Conservation (phyloP, 768 basidiomycete species). For the Lactifluus piperatus region DNA sequence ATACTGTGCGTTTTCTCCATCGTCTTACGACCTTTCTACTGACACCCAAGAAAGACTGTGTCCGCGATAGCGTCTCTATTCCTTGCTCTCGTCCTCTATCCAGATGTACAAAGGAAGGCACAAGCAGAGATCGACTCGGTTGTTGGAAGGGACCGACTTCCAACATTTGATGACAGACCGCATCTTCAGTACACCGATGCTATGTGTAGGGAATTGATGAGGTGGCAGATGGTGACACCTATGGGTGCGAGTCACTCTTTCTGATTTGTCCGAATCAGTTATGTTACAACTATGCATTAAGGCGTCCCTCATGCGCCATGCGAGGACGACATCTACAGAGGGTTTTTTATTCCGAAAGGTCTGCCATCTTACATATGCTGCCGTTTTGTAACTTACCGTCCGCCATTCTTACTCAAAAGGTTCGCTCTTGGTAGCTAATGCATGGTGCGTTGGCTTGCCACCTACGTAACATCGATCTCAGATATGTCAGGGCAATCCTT, state of each 20-base stretch:
- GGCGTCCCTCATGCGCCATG: slow-evolving; percentile 33
- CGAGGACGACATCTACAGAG: slow-evolving; percentile 6
- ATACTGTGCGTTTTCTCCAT: slow-evolving; percentile 19
- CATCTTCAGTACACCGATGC: slow-evolving; percentile 47
- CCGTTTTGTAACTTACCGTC: not conserved
- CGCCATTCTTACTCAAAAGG: not conserved
- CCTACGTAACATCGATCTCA: not conserved
- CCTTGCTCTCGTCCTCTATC: slow-evolving; percentile 20
- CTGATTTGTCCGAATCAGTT: too few relatives aligned
- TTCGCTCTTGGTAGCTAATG: not conserved
- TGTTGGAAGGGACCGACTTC: slow-evolving; percentile 45
- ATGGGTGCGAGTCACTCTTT: slow-evolving; percentile 29
- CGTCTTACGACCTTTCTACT: not conserved
- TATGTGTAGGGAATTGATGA: slow-evolving; percentile 38
- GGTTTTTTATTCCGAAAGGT: slow-evolving; percentile 13
- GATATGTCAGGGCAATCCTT: slow-evolving; percentile 6
- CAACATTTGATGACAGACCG: slow-evolving; percentile 33
- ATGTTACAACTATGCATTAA: slow-evolving; percentile 19
- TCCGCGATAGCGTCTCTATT: slow-evolving; percentile 21
- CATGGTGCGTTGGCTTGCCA: not conserved
- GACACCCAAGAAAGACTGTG: slow-evolving; percentile 12
- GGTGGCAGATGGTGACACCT: slow-evolving; percentile 48
- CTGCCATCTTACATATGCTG: not conserved
- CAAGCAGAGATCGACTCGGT: slow-evolving; percentile 50
- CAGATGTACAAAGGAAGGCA: slow-evolving; percentile 32